Percentiles rank a stretch among this genome's conserved stretches.
Conservation (phyloP, 2,329 filamentous ascomycete genomes). For the Xylaria sp. region DNA sequence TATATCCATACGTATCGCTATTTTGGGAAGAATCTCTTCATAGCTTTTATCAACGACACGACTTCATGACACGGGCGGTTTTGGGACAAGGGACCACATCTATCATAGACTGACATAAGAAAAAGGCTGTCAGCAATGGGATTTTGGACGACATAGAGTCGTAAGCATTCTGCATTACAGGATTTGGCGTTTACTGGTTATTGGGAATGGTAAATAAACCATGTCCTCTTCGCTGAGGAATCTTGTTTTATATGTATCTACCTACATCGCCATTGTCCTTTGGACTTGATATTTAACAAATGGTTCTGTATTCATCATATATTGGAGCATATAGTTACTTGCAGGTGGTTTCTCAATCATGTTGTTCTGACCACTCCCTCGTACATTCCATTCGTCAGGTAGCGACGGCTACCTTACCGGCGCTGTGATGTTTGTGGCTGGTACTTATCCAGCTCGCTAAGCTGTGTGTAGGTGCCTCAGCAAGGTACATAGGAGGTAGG, state of each 20-base stretch:
- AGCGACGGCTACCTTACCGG: too few relatives aligned
- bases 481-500: too few relatives aligned
- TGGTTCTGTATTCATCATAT: background rate
- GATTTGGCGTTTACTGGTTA: slow-evolving; percentile 16
- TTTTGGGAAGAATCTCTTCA: background rate
- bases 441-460: too few relatives aligned
- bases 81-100: background rate
- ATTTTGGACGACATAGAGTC: background rate
- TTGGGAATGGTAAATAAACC: slow-evolving; percentile 1
- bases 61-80: slow-evolving; percentile 2
- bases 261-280: background rate
- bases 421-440: too few relatives aligned
- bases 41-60: background rate
- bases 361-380: too few relatives aligned
- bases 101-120: slow-evolving; percentile 16
- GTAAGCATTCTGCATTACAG: background rate
- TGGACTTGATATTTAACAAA: background rate
- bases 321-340: too few relatives aligned
- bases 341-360: too few relatives aligned
- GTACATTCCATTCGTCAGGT: too few relatives aligned
- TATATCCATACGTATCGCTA: background rate
- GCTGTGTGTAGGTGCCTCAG: too few relatives aligned
- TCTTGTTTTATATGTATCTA: background rate
- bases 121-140: background rate
- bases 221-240: background rate